phyloP scores from a whole-genome alignment of 2,329 filamentous ascomycete species.

The Clathrospora elynae region DNA sequence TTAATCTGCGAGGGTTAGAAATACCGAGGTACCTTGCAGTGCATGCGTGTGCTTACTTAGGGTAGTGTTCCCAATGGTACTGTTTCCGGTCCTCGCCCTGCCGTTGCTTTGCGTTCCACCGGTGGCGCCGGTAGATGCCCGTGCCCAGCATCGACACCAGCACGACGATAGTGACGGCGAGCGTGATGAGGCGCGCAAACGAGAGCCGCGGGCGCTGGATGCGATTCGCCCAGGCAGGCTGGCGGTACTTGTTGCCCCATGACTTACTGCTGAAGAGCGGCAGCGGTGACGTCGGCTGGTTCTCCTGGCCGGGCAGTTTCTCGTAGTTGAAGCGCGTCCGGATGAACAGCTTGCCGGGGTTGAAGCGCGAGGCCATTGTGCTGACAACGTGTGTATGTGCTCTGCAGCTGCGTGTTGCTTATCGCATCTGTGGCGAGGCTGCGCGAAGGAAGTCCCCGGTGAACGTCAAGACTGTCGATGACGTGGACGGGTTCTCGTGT shows the following conservation, averaged over 20 bases:
- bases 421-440: slow-evolving; percentile 41
- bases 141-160: slow-evolving; percentile 51
- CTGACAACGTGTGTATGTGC: slow-evolving; percentile 17
- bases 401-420: slow-evolving; percentile 28
- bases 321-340: slow-evolving; percentile 54
- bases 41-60: slow-evolving; percentile 40
- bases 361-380: slow-evolving; percentile 49
- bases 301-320: slow-evolving; percentile 51
- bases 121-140: slow-evolving; percentile 49
- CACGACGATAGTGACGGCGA: slow-evolving; percentile 49
- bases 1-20: slow-evolving; percentile 44
- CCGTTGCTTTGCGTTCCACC: slow-evolving; percentile 41
- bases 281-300: slow-evolving; percentile 48
- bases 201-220: slow-evolving; percentile 52
- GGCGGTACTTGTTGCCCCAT: slow-evolving; percentile 41
- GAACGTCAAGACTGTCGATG: background rate
- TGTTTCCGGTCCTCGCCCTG: slow-evolving; percentile 42
- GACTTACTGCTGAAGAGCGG: slow-evolving; percentile 48
- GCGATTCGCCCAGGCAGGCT: slow-evolving; percentile 47
- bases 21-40: background rate
- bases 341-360: slow-evolving; percentile 54
- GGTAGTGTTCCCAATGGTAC: slow-evolving; percentile 55
- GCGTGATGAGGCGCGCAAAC: slow-evolving; percentile 49
- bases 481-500: slow-evolving; percentile 7
- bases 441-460: slow-evolving; percentile 4